Conservation (phyloP, 2,329 filamentous ascomycete species). For the Hypoxylon sp. region DNA sequence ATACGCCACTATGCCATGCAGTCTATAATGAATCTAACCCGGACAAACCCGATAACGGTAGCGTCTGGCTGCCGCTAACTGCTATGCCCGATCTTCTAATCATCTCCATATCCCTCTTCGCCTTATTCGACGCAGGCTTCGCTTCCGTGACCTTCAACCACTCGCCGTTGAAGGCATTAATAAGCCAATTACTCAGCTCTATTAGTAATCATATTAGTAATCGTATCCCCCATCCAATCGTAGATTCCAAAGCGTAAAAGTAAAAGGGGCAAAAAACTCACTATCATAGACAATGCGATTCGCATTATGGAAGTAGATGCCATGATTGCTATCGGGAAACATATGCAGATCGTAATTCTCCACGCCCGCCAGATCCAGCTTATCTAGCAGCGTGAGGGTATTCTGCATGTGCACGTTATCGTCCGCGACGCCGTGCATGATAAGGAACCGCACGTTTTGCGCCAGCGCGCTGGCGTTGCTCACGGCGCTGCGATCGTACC, state of each 20-base stretch:
- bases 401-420: conserved; percentile 99
- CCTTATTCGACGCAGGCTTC: conserved; percentile 58
- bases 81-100: conserved; percentile 42
- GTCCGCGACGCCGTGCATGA: conserved; percentile 97
- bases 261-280: conserved; percentile 65
- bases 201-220: conserved; percentile 54
- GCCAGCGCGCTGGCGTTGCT: conserved; percentile 80
- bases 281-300: conserved; percentile 93
- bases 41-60: conserved; percentile 19
- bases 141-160: conserved; percentile 77
- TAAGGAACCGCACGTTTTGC: conserved; percentile 85
- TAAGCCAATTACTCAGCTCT: conserved; percentile 90
- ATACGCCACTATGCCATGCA: conserved; percentile 32
- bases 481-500: conserved; percentile 83
- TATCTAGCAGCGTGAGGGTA: conserved; percentile 87
- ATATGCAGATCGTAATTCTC: conserved; percentile 98
- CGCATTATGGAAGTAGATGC: conserved; percentile 94
- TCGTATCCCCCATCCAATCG: no score
- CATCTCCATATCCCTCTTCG: conserved; percentile 47
- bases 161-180: conserved; percentile 98
- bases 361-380: conserved; percentile 82
- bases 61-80: conserved; percentile 1
- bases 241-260: background rate
- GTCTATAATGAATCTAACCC: conserved; percentile 18
- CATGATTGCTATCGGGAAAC: conserved; percentile 96